Evolutionary conservation across 495 filamentous ascomycete species (phyloP).

Genomic region (Corynascus novoguineensis): DNA sequence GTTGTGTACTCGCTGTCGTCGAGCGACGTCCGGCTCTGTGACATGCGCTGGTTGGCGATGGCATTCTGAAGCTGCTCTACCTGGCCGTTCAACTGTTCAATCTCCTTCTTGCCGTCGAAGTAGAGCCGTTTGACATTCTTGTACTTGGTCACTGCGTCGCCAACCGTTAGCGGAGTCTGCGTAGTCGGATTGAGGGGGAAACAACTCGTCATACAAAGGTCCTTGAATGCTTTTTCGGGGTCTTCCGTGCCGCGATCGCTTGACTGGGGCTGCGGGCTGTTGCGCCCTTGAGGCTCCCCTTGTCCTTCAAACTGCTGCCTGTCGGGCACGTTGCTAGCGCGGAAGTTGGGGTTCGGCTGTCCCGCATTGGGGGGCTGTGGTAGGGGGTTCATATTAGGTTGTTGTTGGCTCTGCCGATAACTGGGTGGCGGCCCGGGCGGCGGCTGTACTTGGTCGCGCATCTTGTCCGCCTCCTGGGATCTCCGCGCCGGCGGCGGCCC

Average conservation of each 20-base stretch:
- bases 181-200: not conserved
- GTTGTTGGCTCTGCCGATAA: conserved; percentile 46
- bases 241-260: conserved; percentile 50
- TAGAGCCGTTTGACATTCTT: conserved; percentile 97
- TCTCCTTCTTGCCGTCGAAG: conserved; percentile 88
- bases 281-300: conserved; percentile 48
- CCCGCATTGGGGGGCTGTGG: conserved; percentile 37
- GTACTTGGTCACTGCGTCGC: conserved; percentile 74
- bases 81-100: conserved; percentile 79
- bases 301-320: conserved; percentile 37
- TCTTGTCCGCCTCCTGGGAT: conserved; percentile 40
- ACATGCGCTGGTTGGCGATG: conserved; percentile 89
- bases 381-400: conserved; percentile 39
- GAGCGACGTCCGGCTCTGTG: conserved; percentile 87
- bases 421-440: conserved; percentile 44
- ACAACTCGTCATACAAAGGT: conserved; percentile 53
- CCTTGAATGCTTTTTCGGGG: conserved; percentile 52
- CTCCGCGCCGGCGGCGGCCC: conserved; percentile 40
- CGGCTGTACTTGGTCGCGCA: conserved; percentile 38
- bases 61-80: conserved; percentile 95
- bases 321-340: conserved; percentile 33
- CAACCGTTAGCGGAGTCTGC: conserved; percentile 13
- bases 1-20: conserved; percentile 93
- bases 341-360: conserved; percentile 35
- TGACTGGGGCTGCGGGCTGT: conserved; percentile 54